Conservation (phyloP, 768 basidiomycete species). For the Pleurotus ostreatus region DNA sequence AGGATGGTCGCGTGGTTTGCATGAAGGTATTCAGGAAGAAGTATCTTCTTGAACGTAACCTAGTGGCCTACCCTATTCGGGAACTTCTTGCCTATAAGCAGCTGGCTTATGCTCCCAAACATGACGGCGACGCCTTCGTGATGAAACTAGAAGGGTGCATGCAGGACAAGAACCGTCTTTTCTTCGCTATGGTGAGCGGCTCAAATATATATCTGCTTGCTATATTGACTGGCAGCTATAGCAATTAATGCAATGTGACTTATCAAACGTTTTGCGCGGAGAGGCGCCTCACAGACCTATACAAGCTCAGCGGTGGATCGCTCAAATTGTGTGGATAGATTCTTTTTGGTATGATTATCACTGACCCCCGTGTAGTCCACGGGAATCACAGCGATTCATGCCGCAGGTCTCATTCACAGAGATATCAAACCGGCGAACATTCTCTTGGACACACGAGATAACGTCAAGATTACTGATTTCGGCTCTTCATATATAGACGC, state of each 20-base stretch:
- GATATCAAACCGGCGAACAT: constrained; percentile 72
- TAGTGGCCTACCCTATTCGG: constrained; percentile 17
- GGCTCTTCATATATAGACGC: constrained; percentile 26
- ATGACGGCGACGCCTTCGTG: constrained; percentile 27
- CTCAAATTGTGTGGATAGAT: constrained; percentile 29
- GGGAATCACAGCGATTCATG: constrained; percentile 44
- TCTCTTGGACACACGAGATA: constrained; percentile 41
- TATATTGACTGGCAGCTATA: constrained; percentile 9
- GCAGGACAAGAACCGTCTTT: constrained; percentile 22
- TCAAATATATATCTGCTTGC: too few relatives aligned
- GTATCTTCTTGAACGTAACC: constrained; percentile 8
- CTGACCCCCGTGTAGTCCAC: constrained; percentile 25
- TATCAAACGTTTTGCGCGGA: constrained; percentile 23
- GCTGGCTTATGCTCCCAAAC: constrained; percentile 19
- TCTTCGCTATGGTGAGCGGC: constrained; percentile 35
- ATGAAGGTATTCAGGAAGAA: constrained; percentile 30
- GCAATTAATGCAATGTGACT: constrained; percentile 37
- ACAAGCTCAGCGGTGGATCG: constrained; percentile 33
- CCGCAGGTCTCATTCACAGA: constrained; percentile 61
- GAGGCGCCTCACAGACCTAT: constrained; percentile 18
- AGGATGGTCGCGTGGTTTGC: constrained; percentile 27
- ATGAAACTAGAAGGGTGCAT: constrained; percentile 35
- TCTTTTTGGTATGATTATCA: neutral
- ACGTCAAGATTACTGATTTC: constrained; percentile 39
- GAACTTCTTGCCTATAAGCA: constrained; percentile 33